A percentile compares a stretch with the other conserved stretches of the same genome.
These are phyloP conservation scores for Hanseniaspora lachancei DNA, from an alignment of 805 yeast genomes.

Conservation along the genomic window DNA sequence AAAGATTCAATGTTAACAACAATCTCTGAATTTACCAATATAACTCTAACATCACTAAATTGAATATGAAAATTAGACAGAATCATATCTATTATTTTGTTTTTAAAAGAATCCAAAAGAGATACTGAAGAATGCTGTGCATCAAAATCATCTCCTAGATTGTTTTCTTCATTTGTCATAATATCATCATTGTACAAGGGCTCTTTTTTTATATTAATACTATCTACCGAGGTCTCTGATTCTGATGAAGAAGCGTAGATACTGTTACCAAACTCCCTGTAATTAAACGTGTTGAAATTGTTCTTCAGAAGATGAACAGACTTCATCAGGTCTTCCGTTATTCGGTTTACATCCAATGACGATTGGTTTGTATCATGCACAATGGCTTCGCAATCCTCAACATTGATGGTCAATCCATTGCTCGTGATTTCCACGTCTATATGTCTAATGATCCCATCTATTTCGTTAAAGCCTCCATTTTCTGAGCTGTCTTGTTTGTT, in stretches of 20 bases:
- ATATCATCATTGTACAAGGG: not conserved
- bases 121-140: not conserved
- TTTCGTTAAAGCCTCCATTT: not conserved
- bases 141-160: not conserved
- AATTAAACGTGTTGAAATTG: not conserved
- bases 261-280: not conserved
- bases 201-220: constrained; percentile 9
- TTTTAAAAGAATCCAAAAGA: constrained; percentile 11
- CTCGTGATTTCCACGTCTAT: not conserved
- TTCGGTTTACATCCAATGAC: not conserved
- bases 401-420: not conserved
- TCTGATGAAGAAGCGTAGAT: not conserved
- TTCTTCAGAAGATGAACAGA: not conserved
- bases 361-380: not conserved
- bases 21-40: not conserved
- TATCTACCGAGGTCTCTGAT: not conserved
- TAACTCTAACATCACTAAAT: not conserved
- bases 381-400: not conserved
- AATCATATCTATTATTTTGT: constrained; percentile 10
- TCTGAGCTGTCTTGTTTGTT: not conserved
- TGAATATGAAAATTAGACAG: constrained; percentile 9
- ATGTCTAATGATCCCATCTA: not conserved
- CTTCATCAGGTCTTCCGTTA: constrained; percentile 5
- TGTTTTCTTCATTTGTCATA: not conserved
- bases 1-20: constrained; percentile 7